Percentiles rank a stretch among this genome's conserved stretches.
Evolutionary conservation across 345 rosid species (phyloP).

Genomic region (Gynandropsis gynandra): DNA sequence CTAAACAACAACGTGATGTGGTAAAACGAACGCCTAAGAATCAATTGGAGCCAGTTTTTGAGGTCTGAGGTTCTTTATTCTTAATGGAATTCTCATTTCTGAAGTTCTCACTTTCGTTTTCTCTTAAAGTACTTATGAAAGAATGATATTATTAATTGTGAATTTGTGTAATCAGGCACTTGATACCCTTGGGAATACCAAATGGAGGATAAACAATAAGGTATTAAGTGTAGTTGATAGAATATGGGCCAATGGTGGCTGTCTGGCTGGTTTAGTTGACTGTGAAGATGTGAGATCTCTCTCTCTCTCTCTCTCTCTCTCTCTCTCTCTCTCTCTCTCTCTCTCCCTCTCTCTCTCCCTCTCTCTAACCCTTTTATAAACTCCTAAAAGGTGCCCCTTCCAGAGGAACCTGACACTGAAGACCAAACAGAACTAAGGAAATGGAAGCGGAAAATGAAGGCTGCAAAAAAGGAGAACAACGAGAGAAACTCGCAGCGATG

Average conservation of each 20-base stretch:
- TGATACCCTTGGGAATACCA: constrained; percentile 88
- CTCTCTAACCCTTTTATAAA: constrained; percentile 14
- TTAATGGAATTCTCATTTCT: constrained; percentile 6
- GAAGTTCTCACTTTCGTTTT: constrained; percentile 7
- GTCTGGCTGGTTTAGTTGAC: constrained; percentile 70
- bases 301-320: constrained; percentile 10
- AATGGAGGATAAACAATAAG: constrained; percentile 88
- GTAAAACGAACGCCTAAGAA: constrained; percentile 52
- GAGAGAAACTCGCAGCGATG: constrained; percentile 97
- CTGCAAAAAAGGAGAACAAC: constrained; percentile 53
- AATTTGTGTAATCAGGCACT: constrained; percentile 52
- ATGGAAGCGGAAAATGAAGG: constrained; percentile 86
- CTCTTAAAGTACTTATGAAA: neutral
- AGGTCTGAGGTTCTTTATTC: constrained; percentile 46
- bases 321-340: neutral
- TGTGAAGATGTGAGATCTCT: constrained; percentile 71
- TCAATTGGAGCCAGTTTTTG: constrained; percentile 63
- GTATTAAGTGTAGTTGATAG: constrained; percentile 77
- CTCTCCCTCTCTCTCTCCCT: constrained; percentile 10
- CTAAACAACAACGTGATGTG: constrained; percentile 67
- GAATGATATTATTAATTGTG: neutral
- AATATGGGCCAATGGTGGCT: constrained; percentile 93
- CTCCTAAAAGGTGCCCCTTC: constrained; percentile 52
- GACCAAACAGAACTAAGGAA: constrained; percentile 54
- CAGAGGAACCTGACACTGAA: constrained; percentile 68